Conservation (phyloP, 148 eudicot genomes). For the Amaranthus cruentus region DNA sequence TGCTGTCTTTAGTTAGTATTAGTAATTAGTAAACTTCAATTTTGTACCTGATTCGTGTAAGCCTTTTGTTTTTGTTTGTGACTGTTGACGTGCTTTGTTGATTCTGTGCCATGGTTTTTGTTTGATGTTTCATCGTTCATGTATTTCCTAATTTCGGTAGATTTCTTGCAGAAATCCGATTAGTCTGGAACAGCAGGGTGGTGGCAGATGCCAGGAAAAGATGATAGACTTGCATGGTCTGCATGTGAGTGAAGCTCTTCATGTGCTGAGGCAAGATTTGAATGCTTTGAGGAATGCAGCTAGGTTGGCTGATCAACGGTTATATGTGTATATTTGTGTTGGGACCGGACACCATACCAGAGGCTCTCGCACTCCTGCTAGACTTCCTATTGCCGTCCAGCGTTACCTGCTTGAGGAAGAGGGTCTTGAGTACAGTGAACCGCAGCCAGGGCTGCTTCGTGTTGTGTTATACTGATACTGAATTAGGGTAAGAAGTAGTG, state of each 20-base stretch:
- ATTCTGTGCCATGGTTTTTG: not conserved
- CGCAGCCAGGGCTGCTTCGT: constrained; percentile 86
- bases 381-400: constrained; percentile 88
- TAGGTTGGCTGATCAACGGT: constrained; percentile 56
- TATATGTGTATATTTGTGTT: constrained; percentile 71
- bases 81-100: not conserved
- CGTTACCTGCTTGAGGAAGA: constrained; percentile 89
- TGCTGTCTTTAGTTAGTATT: no score
- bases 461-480: constrained; percentile 80
- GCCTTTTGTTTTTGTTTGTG: not conserved
- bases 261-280: constrained; percentile 69
- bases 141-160: constrained; percentile 3
- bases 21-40: no score
- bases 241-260: constrained; percentile 83
- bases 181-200: constrained; percentile 45
- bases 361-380: constrained; percentile 80
- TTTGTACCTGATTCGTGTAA: not conserved
- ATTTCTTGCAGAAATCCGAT: constrained; percentile 59
- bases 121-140: not conserved
- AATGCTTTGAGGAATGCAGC: constrained; percentile 56
- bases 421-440: constrained; percentile 81
- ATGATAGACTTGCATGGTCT: constrained; percentile 91
- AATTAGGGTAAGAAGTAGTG: constrained; percentile 31
- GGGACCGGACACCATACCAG: constrained; percentile 95
- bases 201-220: constrained; percentile 63